A percentile compares a stretch with the other conserved stretches of the same genome.
These are phyloP conservation scores for Maudiozyma saulgeensis DNA, from an alignment of 805 yeast species.

Conservation along the genomic window DNA sequence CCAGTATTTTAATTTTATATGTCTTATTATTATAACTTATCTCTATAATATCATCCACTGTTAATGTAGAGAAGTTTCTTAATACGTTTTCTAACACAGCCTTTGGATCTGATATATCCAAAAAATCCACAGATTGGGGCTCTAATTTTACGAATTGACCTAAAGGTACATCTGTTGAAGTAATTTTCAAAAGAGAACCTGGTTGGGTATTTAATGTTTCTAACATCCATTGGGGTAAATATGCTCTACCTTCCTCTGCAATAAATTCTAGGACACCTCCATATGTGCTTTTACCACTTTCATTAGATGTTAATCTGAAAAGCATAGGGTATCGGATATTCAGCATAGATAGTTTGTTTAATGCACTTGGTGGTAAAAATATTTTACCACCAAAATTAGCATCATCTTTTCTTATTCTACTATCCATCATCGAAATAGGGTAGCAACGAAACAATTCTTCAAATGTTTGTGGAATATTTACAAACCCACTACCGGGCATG, in stretches of 20 bases:
- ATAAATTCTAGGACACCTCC: conserved; percentile 93
- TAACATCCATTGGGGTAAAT: conserved; percentile 97
- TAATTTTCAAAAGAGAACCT: conserved; percentile 71
- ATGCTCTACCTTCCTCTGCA: conserved; percentile 94
- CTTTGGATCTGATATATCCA: conserved; percentile 90
- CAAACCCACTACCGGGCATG: conserved; percentile 16
- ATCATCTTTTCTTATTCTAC: conserved; percentile 55
- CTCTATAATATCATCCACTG: conserved; percentile 76
- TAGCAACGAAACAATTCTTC: conserved; percentile 88
- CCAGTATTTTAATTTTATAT: conserved; percentile 75
- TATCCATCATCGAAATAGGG: conserved; percentile 87
- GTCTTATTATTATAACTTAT: conserved; percentile 71
- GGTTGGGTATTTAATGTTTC: conserved; percentile 59
- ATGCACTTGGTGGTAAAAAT: conserved; percentile 86
- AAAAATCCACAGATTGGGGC: conserved; percentile 88
- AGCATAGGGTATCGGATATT: conserved; percentile 95
- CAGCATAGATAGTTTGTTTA: conserved; percentile 78
- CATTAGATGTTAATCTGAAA: conserved; percentile 68
- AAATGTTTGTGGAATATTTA: conserved; percentile 39
- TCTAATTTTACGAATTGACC: conserved; percentile 88
- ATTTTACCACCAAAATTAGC: conserved; percentile 94
- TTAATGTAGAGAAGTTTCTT: conserved; percentile 80
- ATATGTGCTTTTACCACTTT: conserved; percentile 53
- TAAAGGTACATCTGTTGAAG: conserved; percentile 68
- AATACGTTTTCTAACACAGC: conserved; percentile 92